phyloP scores from a whole-genome alignment of 768 basidiomycete species.

The Trametes cinnabarina region DNA sequence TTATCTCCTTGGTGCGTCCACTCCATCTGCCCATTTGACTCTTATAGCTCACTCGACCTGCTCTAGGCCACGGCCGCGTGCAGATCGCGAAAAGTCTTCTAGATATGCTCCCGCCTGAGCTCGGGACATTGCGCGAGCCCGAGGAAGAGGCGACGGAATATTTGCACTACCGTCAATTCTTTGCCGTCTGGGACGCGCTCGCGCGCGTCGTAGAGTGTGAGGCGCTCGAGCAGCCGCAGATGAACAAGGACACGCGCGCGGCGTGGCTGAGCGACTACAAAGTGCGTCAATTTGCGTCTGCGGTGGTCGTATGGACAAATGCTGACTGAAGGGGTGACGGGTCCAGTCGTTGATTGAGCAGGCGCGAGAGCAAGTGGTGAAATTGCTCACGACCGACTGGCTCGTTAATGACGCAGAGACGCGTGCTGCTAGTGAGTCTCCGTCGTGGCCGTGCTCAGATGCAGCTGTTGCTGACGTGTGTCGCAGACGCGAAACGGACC shows the following conservation, averaged over 20 bases:
- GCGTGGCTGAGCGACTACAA: slow-evolving; percentile 67
- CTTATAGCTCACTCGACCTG: neutral
- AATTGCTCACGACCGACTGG: slow-evolving; percentile 78
- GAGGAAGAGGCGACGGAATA: slow-evolving; percentile 75
- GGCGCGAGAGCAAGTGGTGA: slow-evolving; percentile 61
- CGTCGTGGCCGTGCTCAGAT: neutral
- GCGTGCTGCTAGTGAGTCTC: slow-evolving; percentile 35
- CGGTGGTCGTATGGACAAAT: neutral
- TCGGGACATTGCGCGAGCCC: slow-evolving; percentile 60
- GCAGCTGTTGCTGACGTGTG: slow-evolving; percentile 34
- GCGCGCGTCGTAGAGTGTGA: slow-evolving; percentile 61
- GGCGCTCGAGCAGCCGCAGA: slow-evolving; percentile 52
- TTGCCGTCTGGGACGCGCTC: slow-evolving; percentile 68
- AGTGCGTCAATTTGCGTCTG: slow-evolving; percentile 35
- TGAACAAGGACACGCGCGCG: slow-evolving; percentile 55
- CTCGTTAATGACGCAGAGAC: slow-evolving; percentile 54
- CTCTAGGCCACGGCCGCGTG: slow-evolving; percentile 70
- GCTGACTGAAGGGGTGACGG: neutral
- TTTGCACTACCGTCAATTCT: slow-evolving; percentile 78
- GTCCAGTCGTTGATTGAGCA: slow-evolving; percentile 58
- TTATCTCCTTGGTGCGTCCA: slow-evolving; percentile 79
- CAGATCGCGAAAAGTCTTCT: slow-evolving; percentile 62
- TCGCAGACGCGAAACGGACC: slow-evolving; percentile 40
- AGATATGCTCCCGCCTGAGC: slow-evolving; percentile 58
- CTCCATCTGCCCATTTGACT: neutral